phyloP scores from a whole-genome alignment of 352 stramenopile species.

The Elongisporangium prolatum region DNA sequence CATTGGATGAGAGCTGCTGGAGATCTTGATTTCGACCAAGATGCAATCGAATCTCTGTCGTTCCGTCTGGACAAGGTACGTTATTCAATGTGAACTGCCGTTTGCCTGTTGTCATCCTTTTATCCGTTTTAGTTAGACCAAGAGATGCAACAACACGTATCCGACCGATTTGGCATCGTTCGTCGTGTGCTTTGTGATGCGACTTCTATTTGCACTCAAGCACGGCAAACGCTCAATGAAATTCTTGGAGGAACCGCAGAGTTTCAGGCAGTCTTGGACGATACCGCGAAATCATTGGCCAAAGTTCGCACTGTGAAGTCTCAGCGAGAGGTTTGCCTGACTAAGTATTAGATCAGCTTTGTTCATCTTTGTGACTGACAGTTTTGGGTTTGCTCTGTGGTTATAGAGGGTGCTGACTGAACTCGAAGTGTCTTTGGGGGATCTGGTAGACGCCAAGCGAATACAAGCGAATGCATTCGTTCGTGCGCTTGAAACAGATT shows the following conservation, averaged over 20 bases:
- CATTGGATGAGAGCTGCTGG: conserved; percentile 31
- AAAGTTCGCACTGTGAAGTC: background rate
- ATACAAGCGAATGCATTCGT: conserved; percentile 34
- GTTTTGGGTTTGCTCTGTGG: background rate
- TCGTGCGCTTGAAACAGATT: conserved; percentile 13
- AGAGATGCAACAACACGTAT: conserved; percentile 15
- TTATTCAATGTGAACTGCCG: no score
- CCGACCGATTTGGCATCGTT: conserved; percentile 20
- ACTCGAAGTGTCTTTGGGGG: conserved; percentile 35
- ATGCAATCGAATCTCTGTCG: conserved; percentile 13
- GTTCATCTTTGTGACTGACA: background rate
- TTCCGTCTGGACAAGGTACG: conserved; percentile 18
- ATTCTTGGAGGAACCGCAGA: conserved; percentile 9
- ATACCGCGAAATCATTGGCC: conserved; percentile 10
- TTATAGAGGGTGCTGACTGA: conserved; percentile 31
- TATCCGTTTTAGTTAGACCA: conserved; percentile 16
- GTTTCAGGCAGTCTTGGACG: conserved; percentile 26
- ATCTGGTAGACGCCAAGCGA: conserved; percentile 27
- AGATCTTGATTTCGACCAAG: conserved; percentile 19
- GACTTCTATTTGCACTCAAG: conserved; percentile 12
- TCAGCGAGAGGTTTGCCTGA: conserved; percentile 14
- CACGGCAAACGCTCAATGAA: conserved; percentile 19
- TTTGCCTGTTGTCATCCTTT: background rate
- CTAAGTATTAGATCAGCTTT: background rate
- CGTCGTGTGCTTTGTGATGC: conserved; percentile 16